These are phyloP conservation scores for Amphirosellinia nigrospora DNA, from an alignment of 495 filamentous ascomycete species.

Conservation along the genomic window DNA sequence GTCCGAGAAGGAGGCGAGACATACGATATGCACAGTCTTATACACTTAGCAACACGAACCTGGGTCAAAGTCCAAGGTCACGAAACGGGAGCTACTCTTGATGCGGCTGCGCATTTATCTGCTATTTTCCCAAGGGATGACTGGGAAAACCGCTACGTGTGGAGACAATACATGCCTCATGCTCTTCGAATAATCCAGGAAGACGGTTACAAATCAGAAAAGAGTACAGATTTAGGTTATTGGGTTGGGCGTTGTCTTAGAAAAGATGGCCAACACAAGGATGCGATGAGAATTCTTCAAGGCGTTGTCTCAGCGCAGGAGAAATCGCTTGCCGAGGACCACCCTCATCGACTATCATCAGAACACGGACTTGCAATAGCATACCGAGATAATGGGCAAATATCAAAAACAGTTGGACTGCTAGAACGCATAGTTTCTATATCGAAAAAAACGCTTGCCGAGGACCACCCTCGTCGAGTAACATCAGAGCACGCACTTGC, in stretches of 20 bases:
- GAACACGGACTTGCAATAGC: slow-evolving; percentile 37
- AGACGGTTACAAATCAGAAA: slow-evolving; percentile 18
- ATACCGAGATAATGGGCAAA: slow-evolving; percentile 37
- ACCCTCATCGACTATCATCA: slow-evolving; percentile 38
- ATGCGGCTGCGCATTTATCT: slow-evolving; percentile 31
- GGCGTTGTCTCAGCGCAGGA: slow-evolving; percentile 28
- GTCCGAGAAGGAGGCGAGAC: slow-evolving; percentile 29
- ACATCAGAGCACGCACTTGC: slow-evolving; percentile 40
- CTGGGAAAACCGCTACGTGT: slow-evolving; percentile 30
- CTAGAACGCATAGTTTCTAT: slow-evolving; percentile 43
- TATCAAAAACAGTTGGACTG: slow-evolving; percentile 31
- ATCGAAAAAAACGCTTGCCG: slow-evolving; percentile 29
- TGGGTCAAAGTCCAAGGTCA: slow-evolving; percentile 33
- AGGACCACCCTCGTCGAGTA: slow-evolving; percentile 42
- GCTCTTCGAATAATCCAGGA: slow-evolving; percentile 32
- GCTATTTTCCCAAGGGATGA: slow-evolving; percentile 29
- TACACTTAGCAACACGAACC: slow-evolving; percentile 51
- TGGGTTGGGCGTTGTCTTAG: slow-evolving; percentile 28
- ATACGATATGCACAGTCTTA: slow-evolving; percentile 53
- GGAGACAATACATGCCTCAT: slow-evolving; percentile 43
- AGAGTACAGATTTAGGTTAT: slow-evolving; percentile 27
- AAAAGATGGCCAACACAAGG: slow-evolving; percentile 34
- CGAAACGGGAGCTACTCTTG: background rate
- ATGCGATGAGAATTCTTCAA: slow-evolving; percentile 38
- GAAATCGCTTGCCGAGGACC: slow-evolving; percentile 32